phyloP scores from a whole-genome alignment of 495 filamentous ascomycete species.

The Mytilinidion resinicola region DNA sequence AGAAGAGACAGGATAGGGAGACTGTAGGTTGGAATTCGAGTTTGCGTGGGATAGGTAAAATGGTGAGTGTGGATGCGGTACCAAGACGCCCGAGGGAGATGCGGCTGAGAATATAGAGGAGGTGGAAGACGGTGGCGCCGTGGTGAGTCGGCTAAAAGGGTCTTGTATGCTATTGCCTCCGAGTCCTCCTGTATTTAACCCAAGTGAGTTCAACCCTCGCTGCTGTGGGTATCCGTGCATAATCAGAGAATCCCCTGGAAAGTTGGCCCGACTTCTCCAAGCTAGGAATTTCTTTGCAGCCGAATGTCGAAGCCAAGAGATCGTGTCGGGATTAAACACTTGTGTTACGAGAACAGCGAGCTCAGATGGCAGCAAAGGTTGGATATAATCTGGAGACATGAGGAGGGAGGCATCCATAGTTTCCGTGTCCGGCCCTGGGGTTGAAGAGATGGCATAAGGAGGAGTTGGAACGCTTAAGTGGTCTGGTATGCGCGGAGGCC shows the following conservation, averaged over 20 bases:
- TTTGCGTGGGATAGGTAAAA: slow-evolving; percentile 29
- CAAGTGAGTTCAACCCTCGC: slow-evolving; percentile 10
- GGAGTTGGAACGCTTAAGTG: slow-evolving; percentile 19
- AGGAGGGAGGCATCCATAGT: slow-evolving; percentile 92
- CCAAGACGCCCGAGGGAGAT: slow-evolving; percentile 28
- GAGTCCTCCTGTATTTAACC: slow-evolving; percentile 9
- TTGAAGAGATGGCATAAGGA: slow-evolving; percentile 79
- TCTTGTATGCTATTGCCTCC: not conserved
- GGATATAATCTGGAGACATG: slow-evolving; percentile 90
- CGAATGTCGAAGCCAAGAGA: slow-evolving; percentile 79
- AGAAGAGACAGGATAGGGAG: slow-evolving; percentile 27
- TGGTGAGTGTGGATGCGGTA: slow-evolving; percentile 28
- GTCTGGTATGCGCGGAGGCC: slow-evolving; percentile 3
- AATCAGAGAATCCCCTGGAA: slow-evolving; percentile 15
- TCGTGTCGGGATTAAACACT: slow-evolving; percentile 72
- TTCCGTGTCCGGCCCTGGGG: slow-evolving; percentile 67
- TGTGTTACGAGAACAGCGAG: slow-evolving; percentile 61
- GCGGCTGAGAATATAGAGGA: slow-evolving; percentile 24
- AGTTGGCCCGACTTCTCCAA: slow-evolving; percentile 18
- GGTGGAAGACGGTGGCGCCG: slow-evolving; percentile 18
- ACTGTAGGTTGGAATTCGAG: slow-evolving; percentile 19
- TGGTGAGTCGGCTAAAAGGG: slow-evolving; percentile 1
- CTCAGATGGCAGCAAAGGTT: slow-evolving; percentile 75
- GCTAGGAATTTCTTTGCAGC: slow-evolving; percentile 76
- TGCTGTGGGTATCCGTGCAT: slow-evolving; percentile 13